Evolutionary conservation across 2,329 filamentous ascomycete genomes (phyloP), one percentile per base, ranked within the genome.

Genomic region (Plenodomus tracheiphilus): DNA sequence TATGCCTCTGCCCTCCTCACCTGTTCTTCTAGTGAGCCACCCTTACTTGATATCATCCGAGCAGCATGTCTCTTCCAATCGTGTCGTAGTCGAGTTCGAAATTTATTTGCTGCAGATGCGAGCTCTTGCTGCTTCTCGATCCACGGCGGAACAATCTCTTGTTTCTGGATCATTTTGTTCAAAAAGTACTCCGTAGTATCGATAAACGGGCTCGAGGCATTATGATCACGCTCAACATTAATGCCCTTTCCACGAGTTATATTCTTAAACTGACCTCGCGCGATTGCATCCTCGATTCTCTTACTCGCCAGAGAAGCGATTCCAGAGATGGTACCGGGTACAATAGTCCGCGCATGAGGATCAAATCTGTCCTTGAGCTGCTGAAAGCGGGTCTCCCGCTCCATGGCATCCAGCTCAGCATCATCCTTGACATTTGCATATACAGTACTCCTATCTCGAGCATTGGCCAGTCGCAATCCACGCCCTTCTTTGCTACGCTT

Each of bases 111-210:
- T 0, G 88, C 82, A 51, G 83, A 85, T 10, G 85, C 81, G 5
- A 97, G 77, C 64, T 97, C 91, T 68, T 97, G 93, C 71, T 99
- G 94, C 74, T 97, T 97, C 74, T 99, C 94, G 51, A 99, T 97
- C 94, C 94, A 99, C 0, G 93, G 93, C 1, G 94, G 94, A 0
- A 96, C 90, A 51, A 97, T 89, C 17, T 96, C 92, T 72, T 99
- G 94, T 49, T 88, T 87, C 74, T 97, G 89, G 55, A 99, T 97
- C 77, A 97, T 97, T 74, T 95, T 94, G 75, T 99, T 97, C 87
- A 97, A 88, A 62, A 97, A 89, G 70, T 97, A 97, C 73, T 97
- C 93, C 0, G 94, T 97, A 0, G 93, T 97, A 66, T 97, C 91
- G 48, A 97, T 84, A 65, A 96, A 97, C 0, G 94, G 91, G 59